phyloP scores from a whole-genome alignment of 371 early-diverging fungal species.

The Dinochytrium kinnereticum region DNA sequence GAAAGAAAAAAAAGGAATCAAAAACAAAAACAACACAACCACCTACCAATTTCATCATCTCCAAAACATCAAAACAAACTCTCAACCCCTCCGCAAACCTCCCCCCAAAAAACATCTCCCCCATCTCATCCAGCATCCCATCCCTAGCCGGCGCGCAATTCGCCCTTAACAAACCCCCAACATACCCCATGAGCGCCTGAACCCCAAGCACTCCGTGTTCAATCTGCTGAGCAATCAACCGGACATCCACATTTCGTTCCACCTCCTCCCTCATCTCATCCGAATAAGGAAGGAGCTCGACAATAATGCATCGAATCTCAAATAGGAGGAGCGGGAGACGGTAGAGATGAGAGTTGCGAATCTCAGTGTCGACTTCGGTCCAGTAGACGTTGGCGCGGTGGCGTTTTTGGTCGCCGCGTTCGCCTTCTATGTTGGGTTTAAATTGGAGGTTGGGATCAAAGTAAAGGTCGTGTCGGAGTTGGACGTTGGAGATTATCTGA shows the following conservation, averaged over 20 bases:
- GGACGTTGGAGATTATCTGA: conserved; percentile 66
- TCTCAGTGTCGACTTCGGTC: conserved; percentile 58
- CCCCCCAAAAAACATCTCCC: conserved; percentile 36
- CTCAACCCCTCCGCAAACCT: conserved; percentile 61
- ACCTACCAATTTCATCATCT: conserved; percentile 75
- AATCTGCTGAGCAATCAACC: conserved; percentile 62
- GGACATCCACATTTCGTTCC: conserved; percentile 58
- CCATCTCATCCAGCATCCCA: conserved; percentile 50
- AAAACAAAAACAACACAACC: neutral
- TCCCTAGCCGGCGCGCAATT: conserved; percentile 62
- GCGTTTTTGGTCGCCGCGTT: conserved; percentile 56
- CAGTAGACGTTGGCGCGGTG: conserved; percentile 62
- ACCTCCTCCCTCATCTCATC: conserved; percentile 56
- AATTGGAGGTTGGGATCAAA: conserved; percentile 78
- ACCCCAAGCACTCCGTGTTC: conserved; percentile 53
- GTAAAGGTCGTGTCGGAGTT: conserved; percentile 76
- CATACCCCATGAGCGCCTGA: conserved; percentile 41
- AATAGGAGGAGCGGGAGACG: conserved; percentile 59
- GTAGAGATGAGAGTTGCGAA: conserved; percentile 26
- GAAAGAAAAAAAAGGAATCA: too few relatives aligned
- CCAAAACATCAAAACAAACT: conserved; percentile 68
- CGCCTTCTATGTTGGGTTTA: conserved; percentile 73
- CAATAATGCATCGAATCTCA: conserved; percentile 64
- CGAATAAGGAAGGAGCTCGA: conserved; percentile 62
- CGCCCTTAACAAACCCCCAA: conserved; percentile 48